Evolutionary conservation across 495 filamentous ascomycete genomes (phyloP).

Genomic region (Hapsidospora chrysogenum): DNA sequence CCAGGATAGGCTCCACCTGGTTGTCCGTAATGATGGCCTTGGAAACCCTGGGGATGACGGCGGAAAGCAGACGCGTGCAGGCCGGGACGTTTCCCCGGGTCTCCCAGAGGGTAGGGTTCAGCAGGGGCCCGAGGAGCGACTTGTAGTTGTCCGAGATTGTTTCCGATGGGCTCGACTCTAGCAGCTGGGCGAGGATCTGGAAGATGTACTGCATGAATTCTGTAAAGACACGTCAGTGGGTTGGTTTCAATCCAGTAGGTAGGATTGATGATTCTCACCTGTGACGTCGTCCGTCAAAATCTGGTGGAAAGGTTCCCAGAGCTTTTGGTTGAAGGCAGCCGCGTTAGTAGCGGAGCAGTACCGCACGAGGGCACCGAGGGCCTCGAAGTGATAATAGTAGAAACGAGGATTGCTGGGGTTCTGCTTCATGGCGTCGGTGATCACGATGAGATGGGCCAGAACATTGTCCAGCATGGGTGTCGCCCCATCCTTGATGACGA

Average conservation of each 20-base stretch:
- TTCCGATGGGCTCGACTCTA: conserved; percentile 63
- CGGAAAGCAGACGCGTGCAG: conserved; percentile 65
- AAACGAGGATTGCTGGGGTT: conserved; percentile 97
- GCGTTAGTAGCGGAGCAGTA: conserved; percentile 52
- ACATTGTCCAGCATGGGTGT: conserved; percentile 53
- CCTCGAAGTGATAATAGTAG: conserved; percentile 97
- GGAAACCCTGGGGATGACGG: conserved; percentile 63
- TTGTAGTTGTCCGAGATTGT: conserved; percentile 62
- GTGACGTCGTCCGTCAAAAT: conserved; percentile 68
- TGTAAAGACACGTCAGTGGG: no score
- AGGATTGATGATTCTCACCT: no score
- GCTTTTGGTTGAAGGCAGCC: conserved; percentile 53
- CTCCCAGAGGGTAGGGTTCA: conserved; percentile 70
- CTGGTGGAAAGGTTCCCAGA: conserved; percentile 61
- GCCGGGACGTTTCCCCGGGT: conserved; percentile 85
- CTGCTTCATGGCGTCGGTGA: conserved; percentile 70
- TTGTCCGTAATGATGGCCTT: conserved; percentile 49
- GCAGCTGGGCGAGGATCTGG: conserved; percentile 78
- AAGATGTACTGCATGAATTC: conserved; percentile 97
- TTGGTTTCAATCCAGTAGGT: no score
- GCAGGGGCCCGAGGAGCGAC: conserved; percentile 52
- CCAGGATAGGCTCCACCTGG: conserved; percentile 62
- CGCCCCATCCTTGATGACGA: conserved; percentile 72
- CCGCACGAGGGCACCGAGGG: conserved; percentile 84
- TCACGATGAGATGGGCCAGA: conserved; percentile 61